phyloP scores from a whole-genome alignment of 202 grass and related monocot genomes.

The Hordeum pubiflorum region DNA sequence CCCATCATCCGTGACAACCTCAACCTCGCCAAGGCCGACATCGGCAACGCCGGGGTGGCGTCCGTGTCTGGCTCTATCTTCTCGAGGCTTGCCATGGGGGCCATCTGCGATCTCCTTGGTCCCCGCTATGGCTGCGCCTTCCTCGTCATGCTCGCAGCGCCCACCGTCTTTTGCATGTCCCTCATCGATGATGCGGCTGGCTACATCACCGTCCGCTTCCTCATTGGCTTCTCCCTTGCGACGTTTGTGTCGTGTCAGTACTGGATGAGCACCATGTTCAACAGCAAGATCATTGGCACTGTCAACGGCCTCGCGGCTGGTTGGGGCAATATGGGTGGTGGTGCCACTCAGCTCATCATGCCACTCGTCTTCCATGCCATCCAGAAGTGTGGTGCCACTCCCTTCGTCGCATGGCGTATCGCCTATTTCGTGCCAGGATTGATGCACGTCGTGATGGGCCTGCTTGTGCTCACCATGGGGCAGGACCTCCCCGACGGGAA shows the following conservation, averaged over 20 bases:
- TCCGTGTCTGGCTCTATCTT: constrained; percentile 81
- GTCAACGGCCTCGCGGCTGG: constrained; percentile 65
- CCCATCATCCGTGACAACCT: constrained; percentile 84
- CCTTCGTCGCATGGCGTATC: constrained; percentile 56
- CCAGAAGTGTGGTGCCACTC: constrained; percentile 33
- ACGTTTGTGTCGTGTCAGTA: constrained; percentile 89
- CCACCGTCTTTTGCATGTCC: constrained; percentile 74
- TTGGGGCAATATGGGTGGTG: constrained; percentile 80
- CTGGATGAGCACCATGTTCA: constrained; percentile 98
- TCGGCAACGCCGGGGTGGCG: constrained; percentile 79
- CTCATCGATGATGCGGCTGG: constrained; percentile 38
- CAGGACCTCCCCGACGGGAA: constrained; percentile 85
- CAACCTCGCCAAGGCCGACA: constrained; percentile 57
- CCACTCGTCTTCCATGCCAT: constrained; percentile 72
- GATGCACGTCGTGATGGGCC: constrained; percentile 50
- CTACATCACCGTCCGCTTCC: constrained; percentile 56
- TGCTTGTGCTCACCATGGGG: constrained; percentile 51
- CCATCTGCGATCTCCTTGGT: constrained; percentile 61
- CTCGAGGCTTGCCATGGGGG: constrained; percentile 79
- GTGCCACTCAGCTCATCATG: constrained; percentile 78
- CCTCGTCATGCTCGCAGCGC: constrained; percentile 66
- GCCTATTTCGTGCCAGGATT: constrained; percentile 60
- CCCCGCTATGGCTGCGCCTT: constrained; percentile 82
- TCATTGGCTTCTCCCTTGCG: constrained; percentile 79
- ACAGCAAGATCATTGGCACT: constrained; percentile 65